Base-by-base conservation (phyloP, 352 stramenopile genomes). In the Phytophthora crassamura region DNA sequence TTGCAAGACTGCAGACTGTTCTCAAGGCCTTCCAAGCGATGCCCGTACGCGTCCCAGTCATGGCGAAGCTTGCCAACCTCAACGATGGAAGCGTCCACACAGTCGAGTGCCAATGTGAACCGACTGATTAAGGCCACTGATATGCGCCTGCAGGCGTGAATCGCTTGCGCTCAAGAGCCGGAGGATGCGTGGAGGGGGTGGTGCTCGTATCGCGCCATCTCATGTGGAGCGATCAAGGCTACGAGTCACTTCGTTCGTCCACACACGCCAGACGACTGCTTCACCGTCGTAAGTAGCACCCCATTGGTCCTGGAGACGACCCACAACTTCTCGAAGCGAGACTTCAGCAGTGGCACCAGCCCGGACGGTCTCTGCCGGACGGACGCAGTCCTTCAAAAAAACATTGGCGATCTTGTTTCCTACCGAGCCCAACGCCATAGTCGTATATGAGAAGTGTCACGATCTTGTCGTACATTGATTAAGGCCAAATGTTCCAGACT, bases 181-280 rank as follows among this genome's bases (percentile, higher is more conserved):
- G 2, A 59, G 15, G 18, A 68, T 56, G 11, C 45, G 16, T 18
- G 8, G 6, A 28, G 57, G 45, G n/a, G 58, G 57, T 15, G 55
- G 42, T 34, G 47, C 15, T 2, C 7, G 14, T 34, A 59, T 63
- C 16, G 18, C 12, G 25, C 33, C 51, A 18, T 64, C 52, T 46
- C 60, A 63, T 3, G 39, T 48, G 28, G 50, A 54, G 34, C 50
- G 34, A 54, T 68, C 39, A 9, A 54, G 34, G 12, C 34, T 68
- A 14, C 43, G 33, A 1, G 58, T 59, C 10, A 64, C 55, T 40
- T 57, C 15, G 14, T 61, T 53, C 11, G 36, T 47, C 64, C 51
- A 73, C 64, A 73, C 69, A 18, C 64, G 43, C 57, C 64, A 73
- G 7, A 59, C 42, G 11, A 58, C 39, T 32, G 42, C 20, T 14